Evolutionary conservation across 1,284 basidiomycete species (phyloP), one percentile per base, ranked within the genome.

Genomic region (Moesziomyces aphidis): DNA sequence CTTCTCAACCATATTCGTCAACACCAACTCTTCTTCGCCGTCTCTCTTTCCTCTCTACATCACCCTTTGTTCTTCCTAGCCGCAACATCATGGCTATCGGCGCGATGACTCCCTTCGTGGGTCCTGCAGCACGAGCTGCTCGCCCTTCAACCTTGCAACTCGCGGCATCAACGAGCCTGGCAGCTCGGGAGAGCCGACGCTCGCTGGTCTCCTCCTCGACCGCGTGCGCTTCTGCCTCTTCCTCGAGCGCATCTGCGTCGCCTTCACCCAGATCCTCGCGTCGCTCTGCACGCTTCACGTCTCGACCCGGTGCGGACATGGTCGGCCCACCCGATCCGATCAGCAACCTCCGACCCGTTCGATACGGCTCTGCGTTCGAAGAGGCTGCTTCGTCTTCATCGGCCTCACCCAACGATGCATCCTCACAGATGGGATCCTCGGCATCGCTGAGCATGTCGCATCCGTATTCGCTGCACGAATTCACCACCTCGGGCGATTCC

Each of bases 381-480:
- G 58, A 61, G 36, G 36, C 54, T 8, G 6, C 55, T 17, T 51
- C 56, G 23, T 48, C 58, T 2, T 47, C 60, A 3, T 50, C 53
- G 8, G 50, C 56, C 8, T 34, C 50, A n/a, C 24, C 64, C n/a
- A 17, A 48, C 4, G 39, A 54, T 13, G 23, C 64, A 7, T 55
- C 53, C 8, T 8, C n/a, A 23, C 31, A 17, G 22, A 43, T 8
- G 22, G 47, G 56, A 0, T 46, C 61, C 15, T 36, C 55, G 8
- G 57, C 55, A 15, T 50, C 60, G n/a, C 42, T 60, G 15, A 63
- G 58, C 47, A 58, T 67, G 49, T 63, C 73, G 0, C 81, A 83
- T 51, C 81, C 81, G 0, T 83, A 83, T 61, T 83, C 81, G 1
- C 57, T 79, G n/a, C 56, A 71, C 23, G 81, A 83, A 47, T 83